Evolutionary conservation across 495 filamentous ascomycete species (phyloP).

Genomic region (Pseudevernia furfuracea): DNA sequence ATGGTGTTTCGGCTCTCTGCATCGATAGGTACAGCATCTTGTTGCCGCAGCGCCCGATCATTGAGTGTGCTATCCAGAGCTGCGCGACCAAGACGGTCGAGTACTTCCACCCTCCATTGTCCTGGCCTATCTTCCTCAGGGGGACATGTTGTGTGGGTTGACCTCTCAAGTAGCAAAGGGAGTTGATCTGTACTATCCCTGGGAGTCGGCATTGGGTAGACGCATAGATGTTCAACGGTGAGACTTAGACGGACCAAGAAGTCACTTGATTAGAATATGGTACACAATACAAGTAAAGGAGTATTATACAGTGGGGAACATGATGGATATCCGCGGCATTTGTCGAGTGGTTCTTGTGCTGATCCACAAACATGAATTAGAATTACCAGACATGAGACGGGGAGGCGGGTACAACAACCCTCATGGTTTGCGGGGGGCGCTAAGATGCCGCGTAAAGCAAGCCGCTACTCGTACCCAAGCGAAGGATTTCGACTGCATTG

Average conservation of each 20-base stretch:
- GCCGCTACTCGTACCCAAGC: not conserved
- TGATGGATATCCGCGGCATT: not conserved
- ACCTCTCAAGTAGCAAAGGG: conserved; percentile 38
- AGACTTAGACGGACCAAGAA: not conserved
- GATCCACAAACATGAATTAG: not conserved
- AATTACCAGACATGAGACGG: not conserved
- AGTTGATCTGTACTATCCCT: conserved; percentile 41
- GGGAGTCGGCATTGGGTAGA: conserved; percentile 53
- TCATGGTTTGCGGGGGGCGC: conserved; percentile 8
- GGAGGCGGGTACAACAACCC: not conserved
- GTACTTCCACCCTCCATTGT: conserved; percentile 35
- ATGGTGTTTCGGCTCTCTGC: conserved; percentile 10
- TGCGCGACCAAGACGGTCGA: conserved; percentile 19
- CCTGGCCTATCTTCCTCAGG: conserved; percentile 44
- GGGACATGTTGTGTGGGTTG: conserved; percentile 49
- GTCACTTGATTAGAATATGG: not conserved
- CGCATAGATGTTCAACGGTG: conserved; percentile 5
- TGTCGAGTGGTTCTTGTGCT: not conserved
- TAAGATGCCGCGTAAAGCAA: not conserved
- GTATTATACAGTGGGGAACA: conserved; percentile 16
- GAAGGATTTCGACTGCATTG: not conserved
- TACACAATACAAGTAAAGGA: not conserved
- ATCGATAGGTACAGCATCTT: conserved; percentile 18
- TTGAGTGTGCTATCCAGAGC: conserved; percentile 51
- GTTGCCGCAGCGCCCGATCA: conserved; percentile 53